Evolutionary conservation across 2,329 filamentous ascomycete species (phyloP).

Genomic region (Orbilia ellipsospora): DNA sequence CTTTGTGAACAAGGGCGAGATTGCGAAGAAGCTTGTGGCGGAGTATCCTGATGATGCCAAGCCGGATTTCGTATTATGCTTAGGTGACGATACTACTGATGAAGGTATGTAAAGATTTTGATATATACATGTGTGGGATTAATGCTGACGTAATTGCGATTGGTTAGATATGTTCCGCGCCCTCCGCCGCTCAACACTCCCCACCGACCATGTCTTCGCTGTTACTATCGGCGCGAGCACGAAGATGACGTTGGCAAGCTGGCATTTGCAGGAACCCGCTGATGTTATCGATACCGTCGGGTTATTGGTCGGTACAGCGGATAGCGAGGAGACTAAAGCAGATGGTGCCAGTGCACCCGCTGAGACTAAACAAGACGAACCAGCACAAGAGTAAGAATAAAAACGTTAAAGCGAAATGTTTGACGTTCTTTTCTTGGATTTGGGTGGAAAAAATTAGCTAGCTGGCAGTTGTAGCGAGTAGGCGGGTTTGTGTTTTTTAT

Average conservation of each 20-base stretch:
- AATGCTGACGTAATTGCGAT: background rate
- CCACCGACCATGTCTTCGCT: constrained; percentile 77
- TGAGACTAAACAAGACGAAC: constrained; percentile 15
- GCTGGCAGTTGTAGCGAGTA: no score
- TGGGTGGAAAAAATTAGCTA: no score
- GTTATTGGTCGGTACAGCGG: constrained; percentile 65
- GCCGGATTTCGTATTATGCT: constrained; percentile 87
- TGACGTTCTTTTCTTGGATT: no score
- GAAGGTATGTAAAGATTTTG: constrained; percentile 75
- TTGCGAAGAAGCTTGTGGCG: constrained; percentile 82
- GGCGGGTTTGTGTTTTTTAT: no score
- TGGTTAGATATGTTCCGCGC: constrained; percentile 81
- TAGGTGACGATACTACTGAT: constrained; percentile 96
- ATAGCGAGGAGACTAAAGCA: constrained; percentile 16
- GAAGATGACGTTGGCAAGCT: constrained; percentile 89
- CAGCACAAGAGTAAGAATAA: constrained; percentile 15
- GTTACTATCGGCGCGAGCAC: constrained; percentile 91
- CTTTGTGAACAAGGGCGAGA: constrained; percentile 98
- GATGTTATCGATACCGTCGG: constrained; percentile 80
- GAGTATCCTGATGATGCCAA: constrained; percentile 72
- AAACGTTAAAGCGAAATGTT: no score
- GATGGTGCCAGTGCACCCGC: background rate
- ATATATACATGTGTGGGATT: no score
- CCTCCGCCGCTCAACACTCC: constrained; percentile 70
- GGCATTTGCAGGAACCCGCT: constrained; percentile 86